These are phyloP conservation scores for Magnaporthiopsis incrustans DNA, from an alignment of 2,329 filamentous ascomycete species.

Conservation along the genomic window DNA sequence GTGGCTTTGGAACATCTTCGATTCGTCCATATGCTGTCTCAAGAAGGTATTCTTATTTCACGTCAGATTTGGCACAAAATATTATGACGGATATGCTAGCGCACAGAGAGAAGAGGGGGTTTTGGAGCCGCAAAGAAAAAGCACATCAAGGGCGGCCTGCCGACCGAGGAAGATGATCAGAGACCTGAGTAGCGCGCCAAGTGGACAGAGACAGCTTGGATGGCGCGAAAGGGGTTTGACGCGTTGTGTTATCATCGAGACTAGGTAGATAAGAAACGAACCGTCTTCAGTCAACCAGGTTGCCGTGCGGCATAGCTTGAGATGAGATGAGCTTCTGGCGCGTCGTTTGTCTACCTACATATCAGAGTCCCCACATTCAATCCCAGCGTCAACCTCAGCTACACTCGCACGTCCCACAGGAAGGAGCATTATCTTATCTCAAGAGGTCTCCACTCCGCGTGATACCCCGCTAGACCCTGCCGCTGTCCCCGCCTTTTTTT, in stretches of 20 bases:
- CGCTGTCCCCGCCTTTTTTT: neutral
- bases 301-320: too few species aligned
- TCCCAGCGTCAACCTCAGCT: too few species aligned
- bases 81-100: neutral
- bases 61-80: neutral
- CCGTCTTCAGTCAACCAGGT: too few species aligned
- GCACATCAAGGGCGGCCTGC: neutral
- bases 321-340: too few species aligned
- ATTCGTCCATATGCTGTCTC: neutral
- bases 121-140: neutral
- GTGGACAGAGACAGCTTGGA: neutral
- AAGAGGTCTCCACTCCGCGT: neutral
- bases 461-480: too few species aligned
- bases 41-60: neutral
- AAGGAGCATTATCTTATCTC: neutral
- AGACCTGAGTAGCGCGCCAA: neutral
- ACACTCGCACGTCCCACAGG: neutral
- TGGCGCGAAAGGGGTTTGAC: neutral
- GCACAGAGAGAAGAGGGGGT: neutral
- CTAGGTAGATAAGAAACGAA: neutral
- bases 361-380: too few species aligned
- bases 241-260: neutral
- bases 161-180: neutral
- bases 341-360: too few species aligned
- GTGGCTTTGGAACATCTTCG: neutral